Percentiles rank a stretch among this genome's conserved stretches.
Evolutionary conservation across 2,329 filamentous ascomycete species (phyloP).

Genomic region (Monosporascus sp.): DNA sequence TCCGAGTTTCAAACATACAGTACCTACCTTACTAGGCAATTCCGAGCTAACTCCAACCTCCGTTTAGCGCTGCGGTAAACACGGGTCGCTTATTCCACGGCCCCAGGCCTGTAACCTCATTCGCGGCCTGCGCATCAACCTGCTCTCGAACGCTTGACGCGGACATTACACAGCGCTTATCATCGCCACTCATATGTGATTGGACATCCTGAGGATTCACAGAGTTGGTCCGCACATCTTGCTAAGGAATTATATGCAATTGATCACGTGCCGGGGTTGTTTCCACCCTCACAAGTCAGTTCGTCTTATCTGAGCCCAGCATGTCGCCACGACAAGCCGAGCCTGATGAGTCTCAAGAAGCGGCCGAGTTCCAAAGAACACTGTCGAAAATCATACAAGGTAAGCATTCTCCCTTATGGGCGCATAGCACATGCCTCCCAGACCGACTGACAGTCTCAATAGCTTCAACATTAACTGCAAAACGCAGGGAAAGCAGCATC

Average conservation of each 20-base stretch:
- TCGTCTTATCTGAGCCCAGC: neutral
- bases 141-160: neutral
- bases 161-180: neutral
- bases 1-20: too few relatives aligned
- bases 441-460: conserved; percentile 4
- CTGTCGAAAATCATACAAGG: conserved; percentile 19
- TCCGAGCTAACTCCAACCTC: neutral
- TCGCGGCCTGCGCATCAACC: neutral
- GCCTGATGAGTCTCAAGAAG: neutral
- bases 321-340: conserved; percentile 10
- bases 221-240: neutral
- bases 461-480: conserved; percentile 59
- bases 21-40: neutral
- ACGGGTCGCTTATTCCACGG: neutral
- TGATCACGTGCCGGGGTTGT: neutral
- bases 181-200: too few relatives aligned
- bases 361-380: conserved; percentile 10
- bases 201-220: too few relatives aligned
- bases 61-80: neutral
- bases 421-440: neutral
- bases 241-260: neutral
- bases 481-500: conserved; percentile 58
- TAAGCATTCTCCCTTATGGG: conserved; percentile 6
- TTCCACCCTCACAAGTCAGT: too few relatives aligned
- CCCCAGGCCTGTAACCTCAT: too few relatives aligned